These are phyloP conservation scores for Leccinum aurantiacum DNA, from an alignment of 768 basidiomycete species.

Conservation along the genomic window DNA sequence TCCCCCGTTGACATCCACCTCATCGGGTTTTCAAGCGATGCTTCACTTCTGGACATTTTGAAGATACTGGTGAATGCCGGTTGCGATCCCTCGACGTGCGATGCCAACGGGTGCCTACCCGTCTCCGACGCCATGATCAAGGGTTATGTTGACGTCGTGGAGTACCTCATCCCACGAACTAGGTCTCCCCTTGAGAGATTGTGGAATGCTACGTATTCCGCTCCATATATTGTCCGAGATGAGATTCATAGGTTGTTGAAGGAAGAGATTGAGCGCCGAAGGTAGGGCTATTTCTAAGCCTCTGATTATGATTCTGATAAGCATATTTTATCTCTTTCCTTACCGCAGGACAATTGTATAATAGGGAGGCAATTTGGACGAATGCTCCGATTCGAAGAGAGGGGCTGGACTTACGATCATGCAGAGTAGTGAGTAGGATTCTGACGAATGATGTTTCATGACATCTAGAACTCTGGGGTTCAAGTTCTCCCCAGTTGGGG, in stretches of 20 bases:
- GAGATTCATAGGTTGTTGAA: not conserved
- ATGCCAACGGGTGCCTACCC: not conserved
- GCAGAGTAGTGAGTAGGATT: no score
- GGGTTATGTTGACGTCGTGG: not conserved
- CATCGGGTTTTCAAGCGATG: not conserved
- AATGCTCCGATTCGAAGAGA: no score
- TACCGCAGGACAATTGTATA: no score
- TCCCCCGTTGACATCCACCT: not conserved
- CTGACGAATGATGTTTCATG: no score
- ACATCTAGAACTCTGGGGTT: no score
- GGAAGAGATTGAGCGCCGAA: not conserved
- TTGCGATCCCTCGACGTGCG: constrained; percentile 4
- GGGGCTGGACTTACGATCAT: no score
- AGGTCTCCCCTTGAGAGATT: not conserved
- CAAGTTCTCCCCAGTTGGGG: no score
- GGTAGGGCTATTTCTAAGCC: not conserved
- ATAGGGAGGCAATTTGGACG: no score
- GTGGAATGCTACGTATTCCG: no score
- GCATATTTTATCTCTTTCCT: not conserved
- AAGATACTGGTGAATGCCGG: not conserved
- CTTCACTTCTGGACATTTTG: not conserved
- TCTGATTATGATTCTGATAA: not conserved
- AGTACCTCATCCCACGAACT: constrained; percentile 2
- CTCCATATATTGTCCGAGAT: not conserved
- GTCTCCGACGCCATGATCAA: not conserved